Evolutionary conservation across 768 basidiomycete genomes (phyloP).

Genomic region (Termitomyces sp.): DNA sequence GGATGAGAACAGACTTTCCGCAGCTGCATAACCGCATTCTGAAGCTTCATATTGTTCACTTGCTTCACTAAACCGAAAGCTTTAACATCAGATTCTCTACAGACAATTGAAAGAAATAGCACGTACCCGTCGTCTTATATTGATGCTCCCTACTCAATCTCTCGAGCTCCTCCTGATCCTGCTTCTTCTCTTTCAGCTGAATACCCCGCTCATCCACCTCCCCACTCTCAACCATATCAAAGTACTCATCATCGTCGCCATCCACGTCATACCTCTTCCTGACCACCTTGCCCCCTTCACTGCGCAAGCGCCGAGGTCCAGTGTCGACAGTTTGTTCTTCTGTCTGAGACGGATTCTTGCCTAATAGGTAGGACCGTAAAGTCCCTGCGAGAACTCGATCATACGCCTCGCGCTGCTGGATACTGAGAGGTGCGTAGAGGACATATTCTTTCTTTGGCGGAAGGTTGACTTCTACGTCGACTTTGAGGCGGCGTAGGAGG

Average conservation of each 20-base stretch:
- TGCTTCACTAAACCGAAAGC: conserved; percentile 54
- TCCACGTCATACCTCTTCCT: conserved; percentile 52
- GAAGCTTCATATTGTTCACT: conserved; percentile 89
- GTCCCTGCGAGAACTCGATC: conserved; percentile 72
- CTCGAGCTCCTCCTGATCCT: conserved; percentile 39
- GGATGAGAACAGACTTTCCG: conserved; percentile 96
- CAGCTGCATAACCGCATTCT: conserved; percentile 96
- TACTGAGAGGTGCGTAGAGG: conserved; percentile 84
- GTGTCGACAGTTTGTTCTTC: conserved; percentile 16
- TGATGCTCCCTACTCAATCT: conserved; percentile 57
- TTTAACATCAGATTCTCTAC: background rate
- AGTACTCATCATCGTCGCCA: conserved; percentile 65
- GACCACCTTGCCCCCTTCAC: conserved; percentile 27
- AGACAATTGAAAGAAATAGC: background rate
- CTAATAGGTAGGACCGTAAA: conserved; percentile 60
- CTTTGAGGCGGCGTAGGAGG: conserved; percentile 87
- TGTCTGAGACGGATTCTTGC: conserved; percentile 26
- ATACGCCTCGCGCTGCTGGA: conserved; percentile 81
- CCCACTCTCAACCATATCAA: conserved; percentile 53
- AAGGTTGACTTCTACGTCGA: conserved; percentile 74
- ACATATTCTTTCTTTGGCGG: conserved; percentile 96
- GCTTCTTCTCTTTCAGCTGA: conserved; percentile 20
- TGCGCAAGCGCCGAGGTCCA: conserved; percentile 27
- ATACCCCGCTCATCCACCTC: conserved; percentile 35
- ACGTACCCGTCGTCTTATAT: conserved; percentile 55